Evolutionary conservation across 352 stramenopile species (phyloP).

Genomic region (Globisporangium polare): DNA sequence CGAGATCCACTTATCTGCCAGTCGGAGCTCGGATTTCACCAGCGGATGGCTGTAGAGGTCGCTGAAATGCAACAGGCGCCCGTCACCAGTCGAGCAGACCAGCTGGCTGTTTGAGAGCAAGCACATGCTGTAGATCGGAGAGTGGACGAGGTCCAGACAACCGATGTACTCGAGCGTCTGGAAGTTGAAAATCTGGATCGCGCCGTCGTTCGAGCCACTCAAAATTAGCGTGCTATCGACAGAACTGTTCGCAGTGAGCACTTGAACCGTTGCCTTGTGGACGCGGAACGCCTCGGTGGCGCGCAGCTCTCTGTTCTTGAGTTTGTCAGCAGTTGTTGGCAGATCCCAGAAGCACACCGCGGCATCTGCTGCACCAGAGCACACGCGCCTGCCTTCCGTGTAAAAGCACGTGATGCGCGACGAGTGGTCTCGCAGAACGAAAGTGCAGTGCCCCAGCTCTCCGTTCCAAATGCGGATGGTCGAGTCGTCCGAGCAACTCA

Average conservation of each 20-base stretch:
- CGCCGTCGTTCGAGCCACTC: slow-evolving; percentile 70
- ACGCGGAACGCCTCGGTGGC: slow-evolving; percentile 29
- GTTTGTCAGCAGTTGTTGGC: slow-evolving; percentile 1
- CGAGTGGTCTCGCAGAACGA: slow-evolving; percentile 36
- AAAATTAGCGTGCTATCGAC: slow-evolving; percentile 27
- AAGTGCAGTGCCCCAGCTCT: slow-evolving; percentile 34
- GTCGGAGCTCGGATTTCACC: slow-evolving; percentile 29
- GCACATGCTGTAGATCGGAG: slow-evolving; percentile 51
- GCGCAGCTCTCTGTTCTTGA: slow-evolving; percentile 11
- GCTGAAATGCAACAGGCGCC: slow-evolving; percentile 44
- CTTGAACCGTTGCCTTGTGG: slow-evolving; percentile 57
- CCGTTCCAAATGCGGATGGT: slow-evolving; percentile 57
- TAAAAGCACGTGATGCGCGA: slow-evolving; percentile 55
- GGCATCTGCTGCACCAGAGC: slow-evolving; percentile 54
- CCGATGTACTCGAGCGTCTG: slow-evolving; percentile 39
- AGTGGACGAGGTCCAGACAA: slow-evolving; percentile 34
- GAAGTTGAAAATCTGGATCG: slow-evolving; percentile 64
- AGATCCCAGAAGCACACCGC: slow-evolving; percentile 58
- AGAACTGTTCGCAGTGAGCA: slow-evolving; percentile 21
- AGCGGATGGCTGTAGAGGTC: slow-evolving; percentile 17
- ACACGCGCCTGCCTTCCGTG: slow-evolving; percentile 24
- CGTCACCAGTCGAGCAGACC: slow-evolving; percentile 67
- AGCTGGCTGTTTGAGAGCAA: slow-evolving; percentile 26
- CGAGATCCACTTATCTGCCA: slow-evolving; percentile 60
- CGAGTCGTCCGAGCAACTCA: slow-evolving; percentile 62